Evolutionary conservation across 345 rosid genomes (phyloP).

Genomic region (Arabidopsis thaliana): DNA sequence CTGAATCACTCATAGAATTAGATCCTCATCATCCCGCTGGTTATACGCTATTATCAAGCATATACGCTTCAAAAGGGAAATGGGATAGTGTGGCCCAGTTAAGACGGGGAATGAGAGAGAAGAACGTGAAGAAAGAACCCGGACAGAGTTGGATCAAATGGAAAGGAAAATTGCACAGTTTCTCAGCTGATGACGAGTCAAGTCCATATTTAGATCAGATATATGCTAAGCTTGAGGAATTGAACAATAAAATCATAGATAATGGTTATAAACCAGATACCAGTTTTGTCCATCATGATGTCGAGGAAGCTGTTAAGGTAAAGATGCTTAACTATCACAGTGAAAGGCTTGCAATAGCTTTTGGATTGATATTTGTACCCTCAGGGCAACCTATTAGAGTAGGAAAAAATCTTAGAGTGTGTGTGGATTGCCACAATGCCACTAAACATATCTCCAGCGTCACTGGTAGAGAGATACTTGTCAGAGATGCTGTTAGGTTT

Average conservation of each 20-base stretch:
- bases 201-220: slow-evolving; percentile 73
- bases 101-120: slow-evolving; percentile 70
- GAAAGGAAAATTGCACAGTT: slow-evolving; percentile 67
- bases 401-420: slow-evolving; percentile 84
- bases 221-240: slow-evolving; percentile 66
- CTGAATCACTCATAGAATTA: slow-evolving; percentile 72
- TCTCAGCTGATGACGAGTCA: slow-evolving; percentile 81
- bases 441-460: slow-evolving; percentile 88
- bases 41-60: slow-evolving; percentile 71
- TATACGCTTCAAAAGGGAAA: slow-evolving; percentile 73
- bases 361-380: slow-evolving; percentile 81
- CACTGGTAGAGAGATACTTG: slow-evolving; percentile 85
- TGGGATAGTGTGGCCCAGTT: slow-evolving; percentile 78
- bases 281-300: slow-evolving; percentile 76
- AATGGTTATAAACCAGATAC: slow-evolving; percentile 83
- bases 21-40: slow-evolving; percentile 86
- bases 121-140: slow-evolving; percentile 79
- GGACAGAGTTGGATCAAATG: slow-evolving; percentile 97
- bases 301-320: slow-evolving; percentile 68
- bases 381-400: slow-evolving; percentile 68
- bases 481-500: slow-evolving; percentile 88
- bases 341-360: slow-evolving; percentile 93
- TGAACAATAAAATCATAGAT: slow-evolving; percentile 63
- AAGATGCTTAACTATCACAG: slow-evolving; percentile 92
- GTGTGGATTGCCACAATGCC: slow-evolving; percentile 88